Evolutionary conservation across 768 basidiomycete species (phyloP), one percentile per base, ranked within the genome.

Genomic region (Hortiboletus flavorubellus): DNA sequence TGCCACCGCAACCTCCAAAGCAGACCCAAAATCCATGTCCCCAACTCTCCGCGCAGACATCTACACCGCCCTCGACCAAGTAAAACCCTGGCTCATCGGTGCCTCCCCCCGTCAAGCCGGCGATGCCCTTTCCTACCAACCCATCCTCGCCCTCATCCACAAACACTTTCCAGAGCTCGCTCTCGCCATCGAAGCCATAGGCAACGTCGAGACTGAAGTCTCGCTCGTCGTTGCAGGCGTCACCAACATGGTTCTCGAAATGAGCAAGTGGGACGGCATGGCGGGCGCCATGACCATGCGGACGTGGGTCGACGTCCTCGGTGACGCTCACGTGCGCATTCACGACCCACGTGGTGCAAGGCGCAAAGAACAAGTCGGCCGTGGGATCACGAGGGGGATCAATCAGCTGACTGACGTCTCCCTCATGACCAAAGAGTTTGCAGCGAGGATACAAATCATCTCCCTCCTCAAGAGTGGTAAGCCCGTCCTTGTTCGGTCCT

Each of bases 181-280:
- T 43, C 68, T 80, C 38, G 78, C 77, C 46, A 64, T 81, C 46
- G 79, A 81, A 55, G 69, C 72, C 49, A 65, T 81, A 11, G 80
- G 78, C 11, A 72, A 77, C 39, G 65, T 69, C 16, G 81, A 82
- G 34, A 66, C 67, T n/a, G 80, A 83, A 61, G 74, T 76, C 42
- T 76, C 79, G 11, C 64, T 77, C 46, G 67, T 81, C 54, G 75
- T 82, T 9, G 79, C 79, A 18, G 81, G 80, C 11, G 67, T 80
- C 41, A 80, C 81, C 54, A 79, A 81, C 59, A 77, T 80, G 79
- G 69, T 79, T 21, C 63, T 82, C 57, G 79, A 80, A 65, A 75
- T 80, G 69, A 81, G 79, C 64, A 77, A 74, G 65, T 80, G 79
- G 80, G 79, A 81, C 52, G 76, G 76, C 8, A 80, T 81, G 78